Conservation (phyloP, 148 eudicot species). For the Amaranthus cruentus region DNA sequence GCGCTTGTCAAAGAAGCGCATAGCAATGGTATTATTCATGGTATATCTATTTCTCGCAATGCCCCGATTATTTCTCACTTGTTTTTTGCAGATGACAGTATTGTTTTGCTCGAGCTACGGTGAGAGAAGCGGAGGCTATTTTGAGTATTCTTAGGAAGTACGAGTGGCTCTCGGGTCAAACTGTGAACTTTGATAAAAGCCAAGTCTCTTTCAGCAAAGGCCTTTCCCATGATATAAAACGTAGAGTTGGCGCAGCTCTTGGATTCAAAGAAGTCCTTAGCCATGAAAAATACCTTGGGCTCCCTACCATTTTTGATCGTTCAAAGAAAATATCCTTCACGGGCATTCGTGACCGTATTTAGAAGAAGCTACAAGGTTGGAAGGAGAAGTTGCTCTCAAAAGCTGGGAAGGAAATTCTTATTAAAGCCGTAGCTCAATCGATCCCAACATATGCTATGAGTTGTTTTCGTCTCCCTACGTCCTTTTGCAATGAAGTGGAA, state of each 20-base stretch:
- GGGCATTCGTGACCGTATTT: not conserved
- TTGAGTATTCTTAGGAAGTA: not conserved
- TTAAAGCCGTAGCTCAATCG: not conserved
- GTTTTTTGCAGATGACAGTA: too few species aligned
- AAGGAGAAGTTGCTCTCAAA: not conserved
- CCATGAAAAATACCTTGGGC: not conserved
- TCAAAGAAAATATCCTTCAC: not conserved
- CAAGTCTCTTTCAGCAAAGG: not conserved
- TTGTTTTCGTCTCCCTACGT: not conserved
- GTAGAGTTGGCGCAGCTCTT: not conserved
- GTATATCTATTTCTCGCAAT: too few species aligned
- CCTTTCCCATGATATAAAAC: not conserved
- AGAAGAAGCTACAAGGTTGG: not conserved
- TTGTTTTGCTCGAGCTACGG: not conserved
- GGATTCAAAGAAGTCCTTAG: not conserved
- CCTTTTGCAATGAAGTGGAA: too few species aligned
- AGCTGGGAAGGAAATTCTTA: not conserved
- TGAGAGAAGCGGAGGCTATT: not conserved
- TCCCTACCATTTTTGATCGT: not conserved
- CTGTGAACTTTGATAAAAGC: too few species aligned
- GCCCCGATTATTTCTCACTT: too few species aligned
- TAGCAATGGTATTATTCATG: not conserved
- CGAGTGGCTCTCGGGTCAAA: not conserved
- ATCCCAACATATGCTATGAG: not conserved
- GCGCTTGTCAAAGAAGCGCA: not conserved